phyloP scores from a whole-genome alignment of 2,329 filamentous ascomycete genomes.

The Nemania serpens region DNA sequence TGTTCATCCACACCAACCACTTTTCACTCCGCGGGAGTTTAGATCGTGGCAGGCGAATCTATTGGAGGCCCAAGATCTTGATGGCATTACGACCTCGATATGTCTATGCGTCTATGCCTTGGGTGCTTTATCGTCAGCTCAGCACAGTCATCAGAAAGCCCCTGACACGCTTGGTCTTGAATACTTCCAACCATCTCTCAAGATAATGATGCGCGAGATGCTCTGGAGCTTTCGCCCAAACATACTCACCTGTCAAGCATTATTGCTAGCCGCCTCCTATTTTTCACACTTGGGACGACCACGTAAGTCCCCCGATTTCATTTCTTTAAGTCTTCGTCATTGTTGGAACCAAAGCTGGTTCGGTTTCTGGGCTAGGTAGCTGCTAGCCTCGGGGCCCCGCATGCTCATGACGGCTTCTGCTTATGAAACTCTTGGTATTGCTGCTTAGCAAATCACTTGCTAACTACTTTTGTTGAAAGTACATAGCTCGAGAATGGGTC shows the following conservation, averaged over 20 bases:
- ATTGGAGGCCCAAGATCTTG: conserved; percentile 33
- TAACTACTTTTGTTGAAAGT: conserved; percentile 10
- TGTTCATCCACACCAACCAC: conserved; percentile 44
- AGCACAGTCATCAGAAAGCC: conserved; percentile 27
- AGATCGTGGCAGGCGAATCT: conserved; percentile 38
- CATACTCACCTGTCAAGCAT: conserved; percentile 41
- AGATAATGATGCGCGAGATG: conserved; percentile 42
- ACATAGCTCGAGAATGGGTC: conserved; percentile 44
- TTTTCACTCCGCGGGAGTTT: conserved; percentile 41
- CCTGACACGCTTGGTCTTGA: conserved; percentile 39
- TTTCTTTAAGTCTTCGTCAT: neutral
- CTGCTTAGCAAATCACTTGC: neutral
- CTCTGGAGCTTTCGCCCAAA: conserved; percentile 43
- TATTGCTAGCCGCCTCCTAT: conserved; percentile 46
- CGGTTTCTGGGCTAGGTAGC: no score
- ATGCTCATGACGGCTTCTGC: neutral
- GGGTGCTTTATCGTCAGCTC: conserved; percentile 37
- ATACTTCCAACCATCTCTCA: conserved; percentile 44
- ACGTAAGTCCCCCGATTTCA: conserved; percentile 13
- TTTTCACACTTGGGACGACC: conserved; percentile 45
- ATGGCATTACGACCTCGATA: conserved; percentile 41
- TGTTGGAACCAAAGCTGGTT: neutral
- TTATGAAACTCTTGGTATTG: neutral
- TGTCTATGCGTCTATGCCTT: conserved; percentile 46
- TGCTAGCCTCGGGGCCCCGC: no score